These are phyloP conservation scores for Zygosaccharomyces sapae DNA, from an alignment of 1,139 yeast species.

Conservation along the genomic window DNA sequence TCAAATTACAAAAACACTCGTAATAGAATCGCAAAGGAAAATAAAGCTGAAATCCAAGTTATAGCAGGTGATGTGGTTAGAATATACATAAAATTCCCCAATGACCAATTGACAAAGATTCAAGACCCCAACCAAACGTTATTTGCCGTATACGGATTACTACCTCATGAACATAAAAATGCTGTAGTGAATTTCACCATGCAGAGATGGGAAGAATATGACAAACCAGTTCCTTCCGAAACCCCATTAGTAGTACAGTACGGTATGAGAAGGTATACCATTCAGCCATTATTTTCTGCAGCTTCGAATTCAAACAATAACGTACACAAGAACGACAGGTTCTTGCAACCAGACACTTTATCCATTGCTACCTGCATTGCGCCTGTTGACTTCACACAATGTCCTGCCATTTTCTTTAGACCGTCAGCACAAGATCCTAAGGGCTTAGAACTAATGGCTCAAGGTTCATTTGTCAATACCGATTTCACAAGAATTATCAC, in stretches of 20 bases:
- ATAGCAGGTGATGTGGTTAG: constrained; percentile 63
- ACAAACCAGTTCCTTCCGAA: constrained; percentile 75
- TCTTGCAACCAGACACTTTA: constrained; percentile 69
- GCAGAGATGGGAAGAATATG: constrained; percentile 84
- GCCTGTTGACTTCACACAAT: constrained; percentile 79
- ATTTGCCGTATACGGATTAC: constrained; percentile 64
- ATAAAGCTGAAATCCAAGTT: constrained; percentile 52
- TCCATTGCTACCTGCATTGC: constrained; percentile 85
- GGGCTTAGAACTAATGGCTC: constrained; percentile 70
- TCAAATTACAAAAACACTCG: constrained; percentile 75
- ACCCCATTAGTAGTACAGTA: constrained; percentile 81
- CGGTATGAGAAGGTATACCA: constrained; percentile 86
- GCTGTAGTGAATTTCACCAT: constrained; percentile 80
- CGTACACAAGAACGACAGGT: constrained; percentile 82
- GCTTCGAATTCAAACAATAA: constrained; percentile 74
- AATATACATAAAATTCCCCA: constrained; percentile 61
- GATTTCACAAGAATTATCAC: constrained; percentile 83
- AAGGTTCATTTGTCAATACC: constrained; percentile 83
- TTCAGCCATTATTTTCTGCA: constrained; percentile 80
- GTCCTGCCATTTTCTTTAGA: constrained; percentile 72
- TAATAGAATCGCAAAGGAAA: constrained; percentile 63
- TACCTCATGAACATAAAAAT: constrained; percentile 81
- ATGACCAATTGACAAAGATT: constrained; percentile 43
- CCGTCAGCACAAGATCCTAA: constrained; percentile 39
- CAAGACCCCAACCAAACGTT: constrained; percentile 43